Percentiles rank a stretch among this genome's conserved stretches.
These are phyloP conservation scores for Telfairia occidentalis DNA, from an alignment of 331 rosid species.

Conservation along the genomic window DNA sequence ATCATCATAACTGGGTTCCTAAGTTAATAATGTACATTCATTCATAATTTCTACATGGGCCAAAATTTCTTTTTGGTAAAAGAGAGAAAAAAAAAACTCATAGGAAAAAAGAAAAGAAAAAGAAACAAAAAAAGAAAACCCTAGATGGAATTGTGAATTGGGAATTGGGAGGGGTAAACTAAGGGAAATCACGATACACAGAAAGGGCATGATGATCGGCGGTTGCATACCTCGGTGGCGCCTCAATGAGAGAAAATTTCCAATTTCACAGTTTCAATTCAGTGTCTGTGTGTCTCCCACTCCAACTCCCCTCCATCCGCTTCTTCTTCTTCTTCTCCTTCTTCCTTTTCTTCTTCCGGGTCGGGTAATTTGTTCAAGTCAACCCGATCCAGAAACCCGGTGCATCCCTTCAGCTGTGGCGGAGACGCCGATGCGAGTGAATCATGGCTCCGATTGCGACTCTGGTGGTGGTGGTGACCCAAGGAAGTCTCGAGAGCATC, in stretches of 20 bases:
- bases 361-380: conserved; percentile 50
- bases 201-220: conserved; percentile 1
- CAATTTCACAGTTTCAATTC: background rate
- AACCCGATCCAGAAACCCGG: conserved; percentile 47
- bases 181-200: background rate
- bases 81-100: background rate
- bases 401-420: conserved; percentile 15
- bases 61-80: conserved; percentile 15
- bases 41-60: conserved; percentile 13
- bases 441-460: conserved; percentile 22
- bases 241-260: background rate
- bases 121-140: background rate
- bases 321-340: conserved; percentile 23
- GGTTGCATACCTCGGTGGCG: conserved; percentile 9
- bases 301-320: conserved; percentile 54
- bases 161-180: no score
- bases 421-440: conserved; percentile 5
- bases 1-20: conserved; percentile 2
- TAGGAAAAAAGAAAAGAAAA: background rate
- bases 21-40: conserved; percentile 11
- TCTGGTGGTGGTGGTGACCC: conserved; percentile 5
- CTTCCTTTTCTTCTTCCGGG: conserved; percentile 41
- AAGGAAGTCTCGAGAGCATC: conserved; percentile 64
- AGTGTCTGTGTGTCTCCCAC: conserved; percentile 34
- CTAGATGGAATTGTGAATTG: no score